Base-by-base conservation (phyloP, 179 eudicot species). In the Gypsophila paniculata region DNA sequence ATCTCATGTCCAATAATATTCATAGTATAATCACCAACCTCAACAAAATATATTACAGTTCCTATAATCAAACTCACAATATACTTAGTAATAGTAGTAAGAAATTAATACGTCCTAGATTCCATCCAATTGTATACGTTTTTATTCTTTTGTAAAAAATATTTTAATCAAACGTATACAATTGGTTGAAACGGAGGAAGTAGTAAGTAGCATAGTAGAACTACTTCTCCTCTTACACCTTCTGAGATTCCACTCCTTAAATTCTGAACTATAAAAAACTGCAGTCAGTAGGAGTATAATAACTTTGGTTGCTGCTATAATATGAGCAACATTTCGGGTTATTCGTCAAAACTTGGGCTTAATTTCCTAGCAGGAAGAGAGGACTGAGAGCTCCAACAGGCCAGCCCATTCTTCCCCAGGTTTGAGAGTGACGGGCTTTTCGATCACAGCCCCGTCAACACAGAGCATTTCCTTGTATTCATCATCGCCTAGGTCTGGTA, bases 321-420 rank as follows among this genome's bases (percentile, higher is more conserved):
- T 79, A 82, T 58, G 79, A 70, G 79, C 83, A 79, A 72, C 81
- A 71, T 67, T 71, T 32, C 15, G 13, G 61, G 65, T 70, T 55
- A 70, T 76, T 69, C 51, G 14, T 63, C 68, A 67, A 60, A 72
- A 72, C 10, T 25, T 72, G 1, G 15, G 34, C 29, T 55, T 61
- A 54, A 46, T 2, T 46, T 39, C 68, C 72, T 75, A 82, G 26
- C 81, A 84, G 3, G 93, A 81, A 68, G 91, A 77, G 46, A 85
- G 65, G 23, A 81, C 86, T 14, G 91, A 84, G 3, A 91, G 78
- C 68, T 91, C 91, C 63, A 91, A 79, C 52, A 85, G 84, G 21
- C 91, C 90, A 2, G 81, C 81, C 97, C 97, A 91, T 72, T 91
- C 91, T 67, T 90, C 96, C 0, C 86, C 89, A 7, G 96, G 93